Evolutionary conservation across 2,329 filamentous ascomycete genomes (phyloP).

Genomic region (Calonectria ilicicola): DNA sequence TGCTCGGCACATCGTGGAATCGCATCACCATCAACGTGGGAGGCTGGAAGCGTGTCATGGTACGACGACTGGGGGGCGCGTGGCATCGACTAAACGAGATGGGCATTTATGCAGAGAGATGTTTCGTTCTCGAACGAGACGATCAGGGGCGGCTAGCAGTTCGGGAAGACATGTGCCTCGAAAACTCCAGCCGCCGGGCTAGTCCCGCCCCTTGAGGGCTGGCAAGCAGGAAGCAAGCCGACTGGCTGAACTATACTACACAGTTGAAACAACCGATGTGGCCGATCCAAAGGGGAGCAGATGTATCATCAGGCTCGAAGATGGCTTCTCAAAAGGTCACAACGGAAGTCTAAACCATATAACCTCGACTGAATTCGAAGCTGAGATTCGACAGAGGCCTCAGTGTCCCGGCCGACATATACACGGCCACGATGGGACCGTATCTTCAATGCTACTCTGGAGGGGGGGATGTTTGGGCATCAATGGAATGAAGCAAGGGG

Average conservation of each 20-base stretch:
- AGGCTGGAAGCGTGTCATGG: constrained; percentile 59
- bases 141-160: constrained; percentile 33
- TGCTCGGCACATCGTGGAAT: constrained; percentile 47
- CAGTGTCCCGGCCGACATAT: background rate
- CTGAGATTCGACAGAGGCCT: background rate
- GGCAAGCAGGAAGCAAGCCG: background rate
- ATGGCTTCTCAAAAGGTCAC: background rate
- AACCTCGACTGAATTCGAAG: background rate
- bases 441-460: background rate
- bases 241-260: background rate
- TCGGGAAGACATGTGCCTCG: constrained; percentile 44
- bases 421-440: background rate
- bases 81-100: constrained; percentile 56
- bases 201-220: constrained; percentile 33
- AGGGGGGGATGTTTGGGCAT: background rate
- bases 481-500: background rate
- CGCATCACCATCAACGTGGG: constrained; percentile 60
- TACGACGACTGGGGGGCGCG: constrained; percentile 54
- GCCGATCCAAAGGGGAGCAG: background rate
- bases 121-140: constrained; percentile 56
- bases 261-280: background rate
- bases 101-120: constrained; percentile 60
- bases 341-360: background rate
- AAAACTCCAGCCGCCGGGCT: constrained; percentile 40
- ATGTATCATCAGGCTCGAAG: background rate